Percentiles rank a stretch among this genome's conserved stretches.
Evolutionary conservation across 768 basidiomycete genomes (phyloP).

Genomic region (Lepiota brunneoincarnata): DNA sequence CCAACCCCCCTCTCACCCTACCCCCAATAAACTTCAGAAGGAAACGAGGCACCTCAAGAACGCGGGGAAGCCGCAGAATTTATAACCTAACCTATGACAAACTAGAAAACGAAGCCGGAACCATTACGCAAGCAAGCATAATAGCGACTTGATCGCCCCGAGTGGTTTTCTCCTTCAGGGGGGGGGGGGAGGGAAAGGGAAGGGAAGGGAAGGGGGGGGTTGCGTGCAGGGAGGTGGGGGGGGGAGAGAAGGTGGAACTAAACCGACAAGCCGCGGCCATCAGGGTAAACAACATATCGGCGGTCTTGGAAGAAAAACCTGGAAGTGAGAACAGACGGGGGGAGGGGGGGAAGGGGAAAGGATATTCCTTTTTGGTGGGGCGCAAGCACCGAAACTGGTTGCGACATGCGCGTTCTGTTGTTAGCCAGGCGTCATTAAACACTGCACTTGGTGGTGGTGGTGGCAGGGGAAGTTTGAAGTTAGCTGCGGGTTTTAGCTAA

Average conservation of each 20-base stretch:
- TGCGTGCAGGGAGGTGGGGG: too few species aligned
- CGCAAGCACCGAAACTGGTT: not conserved
- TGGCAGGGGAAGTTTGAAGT: too few species aligned
- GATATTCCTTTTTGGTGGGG: not conserved
- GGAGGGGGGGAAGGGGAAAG: too few species aligned
- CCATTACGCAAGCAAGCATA: not conserved
- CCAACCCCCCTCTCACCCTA: too few species aligned
- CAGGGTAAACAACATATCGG: constrained; percentile 11
- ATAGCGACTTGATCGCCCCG: constrained; percentile 27
- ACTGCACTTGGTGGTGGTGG: not conserved
- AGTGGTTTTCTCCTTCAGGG: constrained; percentile 15
- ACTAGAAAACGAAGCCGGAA: constrained; percentile 1
- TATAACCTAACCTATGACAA: too few species aligned
- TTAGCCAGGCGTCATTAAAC: not conserved
- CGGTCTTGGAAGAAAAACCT: constrained; percentile 1
- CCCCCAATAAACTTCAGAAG: too few species aligned
- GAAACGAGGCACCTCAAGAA: too few species aligned
- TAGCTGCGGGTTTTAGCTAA: not conserved
- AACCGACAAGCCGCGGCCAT: constrained; percentile 8
- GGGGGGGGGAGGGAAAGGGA: too few species aligned
- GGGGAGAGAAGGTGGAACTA: not conserved
- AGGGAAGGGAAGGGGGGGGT: too few species aligned
- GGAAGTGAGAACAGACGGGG: not conserved
- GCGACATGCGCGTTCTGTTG: not conserved
- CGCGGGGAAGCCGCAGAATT: too few species aligned